Conservation (phyloP, 2,329 filamentous ascomycete species). For the Saccharata proteae region DNA sequence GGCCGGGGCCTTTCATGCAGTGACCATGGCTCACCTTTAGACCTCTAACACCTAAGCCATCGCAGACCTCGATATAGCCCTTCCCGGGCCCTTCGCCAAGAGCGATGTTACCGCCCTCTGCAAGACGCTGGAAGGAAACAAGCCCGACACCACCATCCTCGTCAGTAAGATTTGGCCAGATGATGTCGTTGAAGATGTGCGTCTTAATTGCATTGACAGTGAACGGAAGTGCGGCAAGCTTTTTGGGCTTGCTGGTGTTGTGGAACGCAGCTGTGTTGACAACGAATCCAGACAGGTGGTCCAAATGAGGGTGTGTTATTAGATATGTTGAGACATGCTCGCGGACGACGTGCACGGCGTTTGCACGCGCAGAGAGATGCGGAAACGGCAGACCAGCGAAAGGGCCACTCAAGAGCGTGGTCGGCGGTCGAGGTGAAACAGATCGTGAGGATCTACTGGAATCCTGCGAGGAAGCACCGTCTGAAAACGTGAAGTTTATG, state of each 20-base stretch:
- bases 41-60: constrained; percentile 78
- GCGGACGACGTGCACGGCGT: constrained; percentile 68
- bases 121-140: constrained; percentile 77
- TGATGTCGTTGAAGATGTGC: constrained; percentile 95
- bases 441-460: constrained; percentile 6
- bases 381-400: constrained; percentile 70
- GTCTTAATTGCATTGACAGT: constrained; percentile 88
- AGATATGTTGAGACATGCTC: constrained; percentile 77
- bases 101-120: constrained; percentile 77
- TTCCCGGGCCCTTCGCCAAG: constrained; percentile 67
- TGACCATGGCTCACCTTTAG: constrained; percentile 83
- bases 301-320: constrained; percentile 93
- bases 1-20: constrained; percentile 54
- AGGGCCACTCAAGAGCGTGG: constrained; percentile 51
- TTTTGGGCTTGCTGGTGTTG: constrained; percentile 65
- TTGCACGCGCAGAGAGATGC: constrained; percentile 54
- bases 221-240: constrained; percentile 70
- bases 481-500: no score
- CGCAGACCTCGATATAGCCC: constrained; percentile 79
- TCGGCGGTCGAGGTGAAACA: constrained; percentile 21
- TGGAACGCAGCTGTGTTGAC: constrained; percentile 85
- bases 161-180: constrained; percentile 95
- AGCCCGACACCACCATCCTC: constrained; percentile 91
- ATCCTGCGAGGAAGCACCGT: constrained; percentile 26
- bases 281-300: constrained; percentile 83